Percentiles rank a stretch among this genome's conserved stretches.
These are phyloP conservation scores for Leishmania aethiopica DNA, from an alignment of 208 protist species.

Conservation along the genomic window DNA sequence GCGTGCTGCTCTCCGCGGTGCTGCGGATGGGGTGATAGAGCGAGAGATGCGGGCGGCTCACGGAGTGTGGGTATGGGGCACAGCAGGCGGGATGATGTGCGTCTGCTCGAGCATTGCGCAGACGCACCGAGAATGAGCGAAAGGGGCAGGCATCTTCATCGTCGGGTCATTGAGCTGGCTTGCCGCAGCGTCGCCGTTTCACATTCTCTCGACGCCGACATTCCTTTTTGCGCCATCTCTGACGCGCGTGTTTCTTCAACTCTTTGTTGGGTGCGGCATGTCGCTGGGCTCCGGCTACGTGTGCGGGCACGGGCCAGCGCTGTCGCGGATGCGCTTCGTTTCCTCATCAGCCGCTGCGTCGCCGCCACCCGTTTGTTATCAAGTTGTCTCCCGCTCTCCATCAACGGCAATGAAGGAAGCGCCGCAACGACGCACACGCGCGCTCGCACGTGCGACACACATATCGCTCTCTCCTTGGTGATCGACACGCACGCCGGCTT, in stretches of 20 bases:
- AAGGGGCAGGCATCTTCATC: neutral
- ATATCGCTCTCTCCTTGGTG: neutral
- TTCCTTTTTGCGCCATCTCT: neutral
- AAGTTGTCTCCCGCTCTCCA: neutral
- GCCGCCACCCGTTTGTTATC: neutral
- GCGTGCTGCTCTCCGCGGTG: conserved; percentile 23
- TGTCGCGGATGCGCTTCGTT: neutral
- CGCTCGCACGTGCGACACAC: neutral
- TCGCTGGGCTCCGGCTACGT: neutral
- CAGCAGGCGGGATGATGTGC: neutral
- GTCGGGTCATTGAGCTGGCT: neutral
- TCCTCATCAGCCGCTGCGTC: neutral
- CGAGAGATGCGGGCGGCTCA: neutral
- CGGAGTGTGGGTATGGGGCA: neutral
- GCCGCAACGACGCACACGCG: neutral
- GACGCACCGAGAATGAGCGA: neutral
- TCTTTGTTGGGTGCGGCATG: neutral
- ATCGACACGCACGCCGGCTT: neutral
- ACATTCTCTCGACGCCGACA: neutral
- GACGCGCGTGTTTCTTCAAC: neutral
- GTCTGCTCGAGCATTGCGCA: neutral
- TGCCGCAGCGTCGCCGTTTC: neutral
- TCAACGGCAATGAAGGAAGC: neutral
- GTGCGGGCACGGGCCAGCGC: neutral
- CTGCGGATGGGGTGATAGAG: conserved; percentile 29